Base-by-base conservation (phyloP, 1,284 basidiomycete genomes). In the Erythrobasidium hasegawianum region DNA sequence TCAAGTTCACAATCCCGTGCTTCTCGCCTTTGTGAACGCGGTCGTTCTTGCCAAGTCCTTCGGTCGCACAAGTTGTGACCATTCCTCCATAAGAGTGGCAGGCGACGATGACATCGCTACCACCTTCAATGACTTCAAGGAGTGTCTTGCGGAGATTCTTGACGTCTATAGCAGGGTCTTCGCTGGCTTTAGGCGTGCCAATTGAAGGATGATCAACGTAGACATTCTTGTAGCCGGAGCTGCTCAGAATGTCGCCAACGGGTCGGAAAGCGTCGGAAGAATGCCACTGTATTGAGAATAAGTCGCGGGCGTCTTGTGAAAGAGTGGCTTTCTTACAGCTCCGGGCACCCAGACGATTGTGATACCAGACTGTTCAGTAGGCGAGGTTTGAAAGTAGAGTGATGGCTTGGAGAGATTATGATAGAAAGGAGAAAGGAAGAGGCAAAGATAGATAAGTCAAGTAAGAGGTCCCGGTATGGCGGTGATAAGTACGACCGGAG, bases 31-130 rank as follows among this genome's bases (percentile, higher is more conserved):
- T 9, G 7, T 5, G 8, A 4, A 47, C 7, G 8, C 66, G 54
- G 39, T 70, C 69, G 22, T 52, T 45, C 56, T 68, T 70, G 11
- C 57, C 47, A 22, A 68, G 43, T 20, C 67, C 69, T 45, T 70
- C 57, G 26, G 55, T 49, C 16, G 67, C 67, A 39, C 64, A 59
- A 18, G 53, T 39, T 9, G 60, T 56, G 13, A 45, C 47, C 5
- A 70, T 53, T 13, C 69, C 69, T 18, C 66, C 69, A 47, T 70
- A 70, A 5, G 59, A 64, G 39, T 70, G 69, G 20, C 55, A 56
- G n/a, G 68, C 54, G 2, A 70, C 38, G 18, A 68, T 53, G 39
- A 68, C 60, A 55, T 70, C 57, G 38, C 57, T 52, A n/a, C 57
- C 67, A 41, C 64, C 55, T 14, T 68, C 67, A 39, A 54, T 53